Evolutionary conservation across 75 land plant species (phyloP).

Genomic region (Pinus taeda): DNA sequence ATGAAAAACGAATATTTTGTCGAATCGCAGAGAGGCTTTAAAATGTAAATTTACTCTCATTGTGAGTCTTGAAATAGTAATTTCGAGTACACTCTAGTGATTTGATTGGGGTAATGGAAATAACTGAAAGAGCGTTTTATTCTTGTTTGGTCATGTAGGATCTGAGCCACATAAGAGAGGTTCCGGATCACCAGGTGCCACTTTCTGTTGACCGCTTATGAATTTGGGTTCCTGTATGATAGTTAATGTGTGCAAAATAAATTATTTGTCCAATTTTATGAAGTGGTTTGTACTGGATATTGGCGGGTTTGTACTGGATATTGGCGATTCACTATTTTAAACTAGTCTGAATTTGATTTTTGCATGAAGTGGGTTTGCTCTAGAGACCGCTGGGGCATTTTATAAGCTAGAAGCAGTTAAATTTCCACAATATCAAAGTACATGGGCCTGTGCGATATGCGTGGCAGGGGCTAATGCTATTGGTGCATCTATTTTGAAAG

Average conservation of each 20-base stretch:
- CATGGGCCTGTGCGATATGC: no score
- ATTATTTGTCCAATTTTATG: not conserved
- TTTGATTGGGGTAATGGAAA: not conserved
- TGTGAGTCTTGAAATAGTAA: not conserved
- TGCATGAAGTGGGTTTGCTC: no score
- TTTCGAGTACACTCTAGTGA: not conserved
- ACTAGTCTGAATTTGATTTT: not conserved
- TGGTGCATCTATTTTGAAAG: not conserved
- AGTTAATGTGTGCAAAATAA: not conserved
- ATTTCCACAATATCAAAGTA: no score
- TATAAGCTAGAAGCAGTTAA: no score
- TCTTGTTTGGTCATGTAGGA: constrained; percentile 35
- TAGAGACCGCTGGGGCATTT: no score
- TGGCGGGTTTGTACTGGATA: not conserved
- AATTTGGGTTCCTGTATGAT: not conserved
- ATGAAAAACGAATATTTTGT: not conserved
- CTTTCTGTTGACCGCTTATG: not conserved
- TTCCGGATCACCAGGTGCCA: constrained; percentile 90
- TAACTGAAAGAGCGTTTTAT: not conserved
- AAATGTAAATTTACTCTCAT: not conserved
- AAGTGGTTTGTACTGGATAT: constrained; percentile 1
- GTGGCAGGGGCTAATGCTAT: no score
- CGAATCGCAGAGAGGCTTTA: not conserved
- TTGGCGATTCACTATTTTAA: not conserved
- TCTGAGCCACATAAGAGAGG: constrained; percentile 80